Evolutionary conservation across 1,139 yeast species (phyloP), one percentile per base, ranked within the genome.

Genomic region (Kluyveromyces sp.): DNA sequence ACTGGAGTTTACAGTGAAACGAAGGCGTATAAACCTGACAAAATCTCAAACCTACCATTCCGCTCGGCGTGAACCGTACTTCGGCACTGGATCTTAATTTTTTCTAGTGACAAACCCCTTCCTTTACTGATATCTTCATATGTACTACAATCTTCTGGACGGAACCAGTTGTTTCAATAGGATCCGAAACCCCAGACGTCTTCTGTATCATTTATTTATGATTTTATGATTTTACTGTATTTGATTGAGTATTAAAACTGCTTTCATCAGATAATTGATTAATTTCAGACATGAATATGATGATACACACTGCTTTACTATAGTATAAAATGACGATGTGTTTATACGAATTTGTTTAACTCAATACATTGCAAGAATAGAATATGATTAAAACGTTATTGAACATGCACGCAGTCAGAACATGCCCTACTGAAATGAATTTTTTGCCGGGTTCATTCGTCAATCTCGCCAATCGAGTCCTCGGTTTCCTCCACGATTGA

Each of bases 401-500:
- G n/a, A n/a, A n/a, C n/a, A n/a, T n/a, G n/a, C n/a, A n/a, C n/a
- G n/a, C n/a, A n/a, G n/a, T n/a, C n/a, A n/a, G n/a, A n/a, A n/a
- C n/a, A n/a, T n/a, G n/a, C n/a, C n/a, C n/a, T n/a, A n/a, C n/a
- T n/a, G n/a, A n/a, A n/a, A n/a, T n/a, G n/a, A n/a, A n/a, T n/a
- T n/a, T n/a, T n/a, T n/a, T n/a, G n/a, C n/a, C n/a, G n/a, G n/a
- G n/a, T n/a, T 30, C 12, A 15, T 30, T 9, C n/a, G 7, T 30
- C 33, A 8, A 30, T 9, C 12, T 12, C n/a, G 12, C 33, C 31
- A 25, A 4, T 33, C 11, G 17, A 13, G 7, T 13, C 36, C 28
- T 15, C 36, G 18, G 36, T 39, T 22, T 41, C 47, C 30, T 44
- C 44, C 29, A 44, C 22, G 25, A 44, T 40, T 12, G 47, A 44